Evolutionary conservation across 208 protist genomes (phyloP).

Genomic region (Acanthamoeba lenticulata): DNA sequence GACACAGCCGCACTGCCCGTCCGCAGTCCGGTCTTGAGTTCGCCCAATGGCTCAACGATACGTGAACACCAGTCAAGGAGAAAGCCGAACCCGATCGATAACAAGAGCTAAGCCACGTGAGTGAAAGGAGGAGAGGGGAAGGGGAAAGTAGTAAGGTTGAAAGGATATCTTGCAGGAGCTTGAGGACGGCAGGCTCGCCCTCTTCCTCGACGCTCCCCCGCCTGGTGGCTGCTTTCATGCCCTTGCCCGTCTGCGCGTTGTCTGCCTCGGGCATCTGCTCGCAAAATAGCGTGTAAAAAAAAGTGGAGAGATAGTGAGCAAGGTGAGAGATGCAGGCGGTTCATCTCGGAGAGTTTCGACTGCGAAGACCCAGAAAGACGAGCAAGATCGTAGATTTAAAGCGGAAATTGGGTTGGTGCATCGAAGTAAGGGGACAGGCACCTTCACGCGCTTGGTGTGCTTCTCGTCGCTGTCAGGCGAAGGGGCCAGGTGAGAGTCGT

Average conservation of each 20-base stretch:
- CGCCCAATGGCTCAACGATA: slow-evolving; percentile 53
- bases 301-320: background rate
- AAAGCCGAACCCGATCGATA: background rate
- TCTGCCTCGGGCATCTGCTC: background rate
- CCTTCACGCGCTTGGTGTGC: background rate
- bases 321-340: background rate
- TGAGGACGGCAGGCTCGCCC: background rate
- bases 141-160: background rate
- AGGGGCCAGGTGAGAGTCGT: background rate
- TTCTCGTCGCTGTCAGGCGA: background rate
- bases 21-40: background rate
- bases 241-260: background rate
- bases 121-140: background rate
- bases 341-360: too few relatives aligned
- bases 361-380: too few relatives aligned
- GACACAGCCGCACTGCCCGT: slow-evolving; percentile 15
- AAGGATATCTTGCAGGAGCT: slow-evolving; percentile 68
- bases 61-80: slow-evolving; percentile 48
- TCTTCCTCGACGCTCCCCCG: background rate
- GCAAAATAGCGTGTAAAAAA: too few relatives aligned
- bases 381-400: background rate
- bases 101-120: background rate
- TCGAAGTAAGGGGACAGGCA: background rate
- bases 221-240: background rate
- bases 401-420: too few relatives aligned